These are phyloP conservation scores for Penicillium polonicum DNA, from an alignment of 2,329 filamentous ascomycete species.

Conservation along the genomic window DNA sequence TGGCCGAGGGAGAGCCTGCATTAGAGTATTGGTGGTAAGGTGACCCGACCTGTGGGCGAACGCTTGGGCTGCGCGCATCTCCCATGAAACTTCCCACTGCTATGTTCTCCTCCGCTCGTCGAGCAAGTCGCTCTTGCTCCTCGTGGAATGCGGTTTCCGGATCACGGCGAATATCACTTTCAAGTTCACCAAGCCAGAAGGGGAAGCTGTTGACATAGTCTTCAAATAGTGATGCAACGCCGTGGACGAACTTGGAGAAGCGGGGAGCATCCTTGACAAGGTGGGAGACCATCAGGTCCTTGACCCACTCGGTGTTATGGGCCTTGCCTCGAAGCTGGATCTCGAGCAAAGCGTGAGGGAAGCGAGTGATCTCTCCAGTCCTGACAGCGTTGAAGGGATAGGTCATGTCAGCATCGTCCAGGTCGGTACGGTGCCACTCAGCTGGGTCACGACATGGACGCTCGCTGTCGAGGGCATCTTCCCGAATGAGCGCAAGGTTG, in stretches of 20 bases:
- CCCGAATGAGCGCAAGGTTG: constrained; percentile 79
- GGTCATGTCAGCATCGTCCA: constrained; percentile 77
- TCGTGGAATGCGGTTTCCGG: constrained; percentile 87
- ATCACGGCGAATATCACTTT: constrained; percentile 90
- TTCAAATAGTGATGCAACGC: constrained; percentile 86
- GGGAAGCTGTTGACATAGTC: constrained; percentile 94
- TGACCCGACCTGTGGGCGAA: constrained; percentile 35
- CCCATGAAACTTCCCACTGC: constrained; percentile 86
- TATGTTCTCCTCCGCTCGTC: constrained; percentile 79
- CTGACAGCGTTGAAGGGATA: constrained; percentile 87
- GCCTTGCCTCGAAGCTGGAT: constrained; percentile 70
- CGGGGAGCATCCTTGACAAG: constrained; percentile 83
- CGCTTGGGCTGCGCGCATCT: constrained; percentile 38
- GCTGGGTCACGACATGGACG: constrained; percentile 85
- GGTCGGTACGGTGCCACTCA: constrained; percentile 88
- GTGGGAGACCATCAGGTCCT: constrained; percentile 89
- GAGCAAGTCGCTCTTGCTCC: constrained; percentile 79
- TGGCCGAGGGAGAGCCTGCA: constrained; percentile 25
- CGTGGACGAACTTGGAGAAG: constrained; percentile 97
- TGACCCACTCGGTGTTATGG: constrained; percentile 79
- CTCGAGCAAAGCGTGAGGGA: constrained; percentile 87
- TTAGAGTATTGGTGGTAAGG: constrained; percentile 28
- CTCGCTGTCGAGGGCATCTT: constrained; percentile 71
- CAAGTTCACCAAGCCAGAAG: constrained; percentile 91
- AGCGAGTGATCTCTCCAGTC: constrained; percentile 85